Conservation (phyloP, 371 early-diverging fungal species). For the Lichtheimia ramosa region DNA sequence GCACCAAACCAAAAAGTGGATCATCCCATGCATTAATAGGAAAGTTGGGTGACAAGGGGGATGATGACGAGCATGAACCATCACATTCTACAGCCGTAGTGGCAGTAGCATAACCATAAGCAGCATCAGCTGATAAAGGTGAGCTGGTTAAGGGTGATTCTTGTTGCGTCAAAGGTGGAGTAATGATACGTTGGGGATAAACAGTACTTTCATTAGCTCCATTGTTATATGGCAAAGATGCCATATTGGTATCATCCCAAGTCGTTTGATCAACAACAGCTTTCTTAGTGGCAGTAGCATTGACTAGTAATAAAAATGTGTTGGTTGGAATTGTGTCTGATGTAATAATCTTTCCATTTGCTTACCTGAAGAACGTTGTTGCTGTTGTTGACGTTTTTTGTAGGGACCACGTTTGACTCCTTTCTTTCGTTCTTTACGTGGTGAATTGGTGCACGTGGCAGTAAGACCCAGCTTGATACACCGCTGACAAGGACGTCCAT, state of each 20-base stretch:
- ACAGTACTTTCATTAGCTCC: neutral
- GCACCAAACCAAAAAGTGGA: neutral
- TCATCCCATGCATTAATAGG: neutral
- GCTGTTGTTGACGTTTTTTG: constrained; percentile 42
- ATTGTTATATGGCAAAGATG: neutral
- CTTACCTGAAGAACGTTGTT: neutral
- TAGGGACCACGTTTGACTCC: constrained; percentile 88
- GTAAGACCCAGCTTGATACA: constrained; percentile 77
- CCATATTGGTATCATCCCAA: neutral
- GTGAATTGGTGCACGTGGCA: constrained; percentile 77
- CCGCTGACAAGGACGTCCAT: constrained; percentile 84
- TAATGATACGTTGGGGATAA: neutral
- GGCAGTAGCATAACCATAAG: neutral
- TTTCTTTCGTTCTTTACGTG: constrained; percentile 83
- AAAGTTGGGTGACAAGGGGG: neutral
- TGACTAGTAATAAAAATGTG: neutral
- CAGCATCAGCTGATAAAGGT: constrained; percentile 6
- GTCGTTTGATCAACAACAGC: neutral
- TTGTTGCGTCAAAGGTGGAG: constrained; percentile 11
- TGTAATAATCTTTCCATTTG: neutral
- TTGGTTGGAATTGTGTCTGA: neutral
- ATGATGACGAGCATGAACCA: neutral
- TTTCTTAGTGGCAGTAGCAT: neutral
- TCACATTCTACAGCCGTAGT: neutral
- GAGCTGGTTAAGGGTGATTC: constrained; percentile 9